These are phyloP conservation scores for Malassezia psittaci DNA, from an alignment of 1,284 basidiomycete genomes.

Conservation along the genomic window DNA sequence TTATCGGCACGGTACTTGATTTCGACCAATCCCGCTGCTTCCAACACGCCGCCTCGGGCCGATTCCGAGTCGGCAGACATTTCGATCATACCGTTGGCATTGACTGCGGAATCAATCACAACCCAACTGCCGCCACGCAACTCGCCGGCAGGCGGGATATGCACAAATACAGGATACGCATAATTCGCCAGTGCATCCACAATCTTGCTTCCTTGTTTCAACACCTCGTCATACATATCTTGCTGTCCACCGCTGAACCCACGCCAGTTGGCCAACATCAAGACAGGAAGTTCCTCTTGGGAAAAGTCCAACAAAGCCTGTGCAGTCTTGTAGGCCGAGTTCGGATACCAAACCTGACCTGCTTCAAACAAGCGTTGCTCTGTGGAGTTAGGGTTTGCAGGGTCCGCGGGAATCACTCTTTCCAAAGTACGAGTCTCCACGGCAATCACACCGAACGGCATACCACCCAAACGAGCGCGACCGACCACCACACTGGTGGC, in stretches of 20 bases:
- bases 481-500: conserved; percentile 57
- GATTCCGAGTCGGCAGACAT: conserved; percentile 70
- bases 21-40: conserved; percentile 84
- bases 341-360: conserved; percentile 98
- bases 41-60: conserved; percentile 74
- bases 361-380: conserved; percentile 98
- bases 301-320: conserved; percentile 99
- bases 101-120: conserved; percentile 91
- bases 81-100: conserved; percentile 89
- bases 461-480: conserved; percentile 87
- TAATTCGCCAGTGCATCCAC: conserved; percentile 94
- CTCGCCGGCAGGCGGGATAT: conserved; percentile 96
- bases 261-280: conserved; percentile 99
- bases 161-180: conserved; percentile 97
- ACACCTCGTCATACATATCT: conserved; percentile 62
- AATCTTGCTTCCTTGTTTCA: conserved; percentile 56
- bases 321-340: conserved; percentile 99
- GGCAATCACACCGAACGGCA: conserved; percentile 94
- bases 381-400: conserved; percentile 94
- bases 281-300: conserved; percentile 87
- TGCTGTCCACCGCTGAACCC: conserved; percentile 99
- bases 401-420: conserved; percentile 91
- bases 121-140: conserved; percentile 99
- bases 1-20: conserved; percentile 58
- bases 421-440: conserved; percentile 97